Conservation (phyloP, 1,284 basidiomycete genomes). For the Malassezia arunalokei region DNA sequence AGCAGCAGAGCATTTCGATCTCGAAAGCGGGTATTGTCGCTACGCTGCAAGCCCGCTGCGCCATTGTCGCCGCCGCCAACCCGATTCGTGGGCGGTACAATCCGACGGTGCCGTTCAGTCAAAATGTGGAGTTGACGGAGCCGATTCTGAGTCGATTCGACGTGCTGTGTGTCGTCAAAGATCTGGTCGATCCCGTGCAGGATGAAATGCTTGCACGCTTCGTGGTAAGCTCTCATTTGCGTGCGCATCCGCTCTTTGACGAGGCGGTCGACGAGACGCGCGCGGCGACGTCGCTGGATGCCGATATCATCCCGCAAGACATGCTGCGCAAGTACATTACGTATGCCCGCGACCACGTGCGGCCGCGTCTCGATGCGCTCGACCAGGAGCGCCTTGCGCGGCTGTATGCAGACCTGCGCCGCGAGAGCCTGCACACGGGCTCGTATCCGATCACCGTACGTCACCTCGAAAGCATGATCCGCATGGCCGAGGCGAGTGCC, state of each 20-base stretch:
- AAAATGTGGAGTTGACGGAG: constrained; percentile 97
- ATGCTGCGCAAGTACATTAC: constrained; percentile 97
- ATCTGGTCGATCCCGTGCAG: constrained; percentile 87
- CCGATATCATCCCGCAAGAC: constrained; percentile 77
- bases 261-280: constrained; percentile 70
- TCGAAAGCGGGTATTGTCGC: constrained; percentile 98
- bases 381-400: constrained; percentile 89
- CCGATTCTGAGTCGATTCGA: constrained; percentile 99
- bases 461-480: constrained; percentile 96
- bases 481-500: constrained; percentile 95
- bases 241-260: constrained; percentile 87
- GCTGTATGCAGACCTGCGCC: constrained; percentile 90
- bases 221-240: constrained; percentile 85
- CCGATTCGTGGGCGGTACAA: constrained; percentile 62
- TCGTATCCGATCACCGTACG: constrained; percentile 97
- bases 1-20: constrained; percentile 98
- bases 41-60: constrained; percentile 87
- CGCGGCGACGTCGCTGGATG: constrained; percentile 75
- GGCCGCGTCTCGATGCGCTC: constrained; percentile 81
- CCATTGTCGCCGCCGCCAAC: constrained; percentile 94
- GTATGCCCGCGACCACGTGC: constrained; percentile 86
- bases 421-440: constrained; percentile 89
- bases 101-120: constrained; percentile 60
- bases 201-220: constrained; percentile 94
- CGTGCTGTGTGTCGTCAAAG: constrained; percentile 93